Conservation (phyloP, 208 protist genomes). For the Leishmania mexicana region DNA sequence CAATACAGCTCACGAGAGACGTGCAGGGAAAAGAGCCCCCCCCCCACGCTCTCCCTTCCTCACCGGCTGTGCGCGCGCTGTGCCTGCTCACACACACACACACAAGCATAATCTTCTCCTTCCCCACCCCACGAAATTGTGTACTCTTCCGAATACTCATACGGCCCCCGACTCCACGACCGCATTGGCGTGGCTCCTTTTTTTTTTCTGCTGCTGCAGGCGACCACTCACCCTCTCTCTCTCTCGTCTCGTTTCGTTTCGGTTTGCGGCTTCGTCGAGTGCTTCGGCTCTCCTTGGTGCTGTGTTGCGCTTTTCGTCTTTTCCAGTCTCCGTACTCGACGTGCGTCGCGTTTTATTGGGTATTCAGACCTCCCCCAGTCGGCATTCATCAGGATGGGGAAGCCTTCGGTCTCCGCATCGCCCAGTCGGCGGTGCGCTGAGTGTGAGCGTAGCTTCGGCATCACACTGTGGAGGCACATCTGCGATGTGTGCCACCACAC, state of each 20-base stretch:
- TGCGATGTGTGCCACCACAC: constrained; percentile 50
- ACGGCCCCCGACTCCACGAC: neutral
- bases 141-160: neutral
- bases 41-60: neutral
- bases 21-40: neutral
- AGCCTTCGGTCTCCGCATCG: neutral
- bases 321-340: neutral
- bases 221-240: neutral
- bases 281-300: neutral
- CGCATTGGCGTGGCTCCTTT: neutral
- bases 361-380: neutral
- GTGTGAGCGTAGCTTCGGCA: constrained; percentile 52
- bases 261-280: neutral
- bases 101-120: neutral
- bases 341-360: neutral
- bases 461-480: constrained; percentile 53
- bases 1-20: constrained; percentile 1
- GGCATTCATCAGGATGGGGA: neutral
- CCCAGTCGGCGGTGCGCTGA: constrained; percentile 36
- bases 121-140: neutral
- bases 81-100: neutral
- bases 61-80: neutral
- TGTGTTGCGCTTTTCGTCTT: neutral
- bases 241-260: neutral
- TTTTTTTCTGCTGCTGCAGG: neutral